Evolutionary conservation across 2,329 filamentous ascomycete genomes (phyloP), one percentile per base, ranked within the genome.

Genomic region (Lecanicillium sp.): DNA sequence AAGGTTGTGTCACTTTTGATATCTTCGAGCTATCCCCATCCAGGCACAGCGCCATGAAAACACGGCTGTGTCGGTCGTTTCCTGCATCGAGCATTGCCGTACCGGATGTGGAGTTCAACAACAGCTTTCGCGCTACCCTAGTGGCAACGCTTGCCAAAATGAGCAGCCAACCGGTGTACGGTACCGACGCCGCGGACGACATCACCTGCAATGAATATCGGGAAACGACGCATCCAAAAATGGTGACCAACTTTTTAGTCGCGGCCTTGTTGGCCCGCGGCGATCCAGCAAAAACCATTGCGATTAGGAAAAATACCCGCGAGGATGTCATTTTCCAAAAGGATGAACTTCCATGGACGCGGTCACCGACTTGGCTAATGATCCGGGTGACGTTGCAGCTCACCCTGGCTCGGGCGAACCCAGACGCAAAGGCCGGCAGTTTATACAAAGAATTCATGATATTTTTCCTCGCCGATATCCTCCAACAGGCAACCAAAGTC

Each of bases 391-490:
- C 36, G 36, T 24, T 38, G 36, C 36, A 38, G 36, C 36, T 38
- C 19, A 38, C 19, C 10, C 17, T 38, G 4, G 19, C 36, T 21
- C 36, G 36, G 5, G 20, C 36, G 17, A 24, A 38, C 19, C 8
- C 20, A 24, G 19, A 21, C 19, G 19, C 36, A 38, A 24, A 38
- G 20, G 19, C 19, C 5, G 36, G 36, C 36, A 24, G 3, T n/a
- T 24, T 38, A 38, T 38, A 38, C 36, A 38, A 38, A 38, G 36
- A 38, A 4, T 38, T 38, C 11, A 38, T 38, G 17, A 21, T 38
- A 24, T 38, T 12, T 24, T 38, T 38, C 20, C 36, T 38, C 19
- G 36, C 36, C 19, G 36, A 38, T 21, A 38, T 38, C 36, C 36
- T 38, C 19, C 4, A 24, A 21, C 19, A 38, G 17, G 36, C 36